Base-by-base conservation (phyloP, 331 rosid species). In the Malus hybrid region DNA sequence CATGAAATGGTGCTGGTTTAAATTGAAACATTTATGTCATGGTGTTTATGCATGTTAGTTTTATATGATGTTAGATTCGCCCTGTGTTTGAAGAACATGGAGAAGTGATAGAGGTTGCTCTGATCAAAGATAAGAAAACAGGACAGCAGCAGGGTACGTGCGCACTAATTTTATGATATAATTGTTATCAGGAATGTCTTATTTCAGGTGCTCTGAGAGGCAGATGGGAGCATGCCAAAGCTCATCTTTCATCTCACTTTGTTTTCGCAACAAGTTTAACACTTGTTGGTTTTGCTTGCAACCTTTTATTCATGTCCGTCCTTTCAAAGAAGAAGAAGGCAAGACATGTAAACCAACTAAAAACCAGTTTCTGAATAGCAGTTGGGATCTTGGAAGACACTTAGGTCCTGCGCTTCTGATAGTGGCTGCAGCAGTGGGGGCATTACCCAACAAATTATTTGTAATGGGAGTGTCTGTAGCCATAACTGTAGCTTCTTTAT, bases 51-150 rank as follows among this genome's bases (percentile, higher is more conserved):
- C 16, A n/a, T 33, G 65, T 72, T 39, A 9, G 48, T 61, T 75
- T 79, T 79, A 67, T 80, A 78, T 77, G 29, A 67, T 84, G 36
- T 81, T 85, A 94, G 99, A 87, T 94, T 86, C 92, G 97, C 31
- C 99, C 97, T 46, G 77, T 87, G 86, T 94, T 94, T 71, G 99
- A 90, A 86, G 89, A 81, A 46, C 99, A 94, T 80, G 99, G 99
- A 77, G 85, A 88, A 67, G 97, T 94, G 81, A 60, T 94, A 29
- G 99, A 94, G 89, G 99, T 92, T 83, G 97, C 99, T 55, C 39
- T 92, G 82, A 92, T 92, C 73, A 94, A 82, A 78, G 99, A 94
- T 80, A 92, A 82, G 88, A 92, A 84, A 83, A 94, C 99, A 31
- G 99, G 99, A 83, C 97, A 87, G 54, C 96, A 92, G 83, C 97